phyloP scores from a whole-genome alignment of 2,329 filamentous ascomycete species.

The Fonsecaea pedrosoi region DNA sequence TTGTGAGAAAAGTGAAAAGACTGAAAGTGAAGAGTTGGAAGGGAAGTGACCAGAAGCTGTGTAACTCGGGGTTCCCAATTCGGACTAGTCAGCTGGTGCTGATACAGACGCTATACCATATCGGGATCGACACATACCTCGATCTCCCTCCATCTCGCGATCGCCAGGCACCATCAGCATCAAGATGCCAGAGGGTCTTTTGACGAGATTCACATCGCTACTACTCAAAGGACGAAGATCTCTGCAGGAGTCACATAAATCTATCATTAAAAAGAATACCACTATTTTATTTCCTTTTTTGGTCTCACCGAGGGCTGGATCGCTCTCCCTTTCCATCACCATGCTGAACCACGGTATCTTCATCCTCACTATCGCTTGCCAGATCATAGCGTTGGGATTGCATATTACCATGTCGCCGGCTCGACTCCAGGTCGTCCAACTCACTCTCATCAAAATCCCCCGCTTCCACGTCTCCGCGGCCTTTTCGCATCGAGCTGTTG shows the following conservation, averaged over 20 bases:
- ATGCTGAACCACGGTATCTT: conserved; percentile 36
- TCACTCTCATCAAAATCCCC: conserved; percentile 69
- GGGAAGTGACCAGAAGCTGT: neutral
- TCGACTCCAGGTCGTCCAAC: conserved; percentile 59
- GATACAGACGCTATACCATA: neutral
- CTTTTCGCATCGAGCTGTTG: conserved; percentile 46
- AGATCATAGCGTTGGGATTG: conserved; percentile 54
- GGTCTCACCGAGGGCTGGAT: conserved; percentile 3
- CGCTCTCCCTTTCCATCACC: conserved; percentile 3
- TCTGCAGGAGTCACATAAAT: neutral
- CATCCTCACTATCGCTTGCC: conserved; percentile 55
- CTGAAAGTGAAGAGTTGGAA: conserved; percentile 2
- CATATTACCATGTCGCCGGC: conserved; percentile 39
- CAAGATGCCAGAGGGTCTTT: neutral
- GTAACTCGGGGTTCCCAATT: neutral
- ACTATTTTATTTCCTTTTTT: conserved; percentile 6
- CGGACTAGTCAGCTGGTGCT: neutral
- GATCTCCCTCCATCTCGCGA: neutral
- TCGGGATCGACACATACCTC: neutral
- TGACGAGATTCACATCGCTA: neutral
- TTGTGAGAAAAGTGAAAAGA: neutral
- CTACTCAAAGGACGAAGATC: neutral
- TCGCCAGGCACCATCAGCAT: neutral
- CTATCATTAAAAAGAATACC: conserved; percentile 20
- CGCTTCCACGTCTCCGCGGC: conserved; percentile 62